These are phyloP conservation scores for Tephrocybe sp. DNA, from an alignment of 768 basidiomycete genomes.

Conservation along the genomic window DNA sequence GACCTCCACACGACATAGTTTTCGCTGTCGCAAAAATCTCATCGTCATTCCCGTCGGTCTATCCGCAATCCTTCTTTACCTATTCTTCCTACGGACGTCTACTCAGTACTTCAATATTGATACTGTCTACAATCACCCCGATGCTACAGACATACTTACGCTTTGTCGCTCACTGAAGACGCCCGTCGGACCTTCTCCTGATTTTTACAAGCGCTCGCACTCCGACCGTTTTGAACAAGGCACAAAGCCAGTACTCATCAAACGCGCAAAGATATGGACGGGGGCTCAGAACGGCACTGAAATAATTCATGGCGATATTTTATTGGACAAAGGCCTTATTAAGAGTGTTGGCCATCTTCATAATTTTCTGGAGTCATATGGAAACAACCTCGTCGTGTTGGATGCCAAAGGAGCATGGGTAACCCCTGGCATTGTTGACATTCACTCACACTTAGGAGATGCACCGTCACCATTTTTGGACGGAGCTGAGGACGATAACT, in stretches of 20 bases:
- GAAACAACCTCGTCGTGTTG: constrained; percentile 44
- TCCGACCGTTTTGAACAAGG: constrained; percentile 71
- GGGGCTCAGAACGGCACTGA: constrained; percentile 68
- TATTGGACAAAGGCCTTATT: constrained; percentile 71
- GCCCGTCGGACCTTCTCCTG: constrained; percentile 40
- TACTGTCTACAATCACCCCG: constrained; percentile 4
- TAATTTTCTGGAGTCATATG: constrained; percentile 26
- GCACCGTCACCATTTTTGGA: constrained; percentile 46
- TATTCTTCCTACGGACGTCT: constrained; percentile 1
- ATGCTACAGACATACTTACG: constrained; percentile 32
- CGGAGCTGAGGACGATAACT: constrained; percentile 60
- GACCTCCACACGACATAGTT: too few relatives aligned
- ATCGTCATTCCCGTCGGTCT: background rate
- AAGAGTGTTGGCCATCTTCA: constrained; percentile 54
- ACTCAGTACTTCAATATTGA: constrained; percentile 3
- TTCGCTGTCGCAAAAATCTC: too few relatives aligned
- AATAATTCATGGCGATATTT: constrained; percentile 62
- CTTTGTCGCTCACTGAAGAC: constrained; percentile 43
- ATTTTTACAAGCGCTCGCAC: constrained; percentile 47
- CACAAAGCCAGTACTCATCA: constrained; percentile 63
- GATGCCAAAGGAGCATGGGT: constrained; percentile 75
- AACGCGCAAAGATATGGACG: constrained; percentile 85
- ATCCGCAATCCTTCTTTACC: background rate
- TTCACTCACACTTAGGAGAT: constrained; percentile 70
- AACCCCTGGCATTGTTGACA: constrained; percentile 72